Evolutionary conservation across 1,284 basidiomycete species (phyloP), one percentile per base, ranked within the genome.

Genomic region (Melampsora americana): DNA sequence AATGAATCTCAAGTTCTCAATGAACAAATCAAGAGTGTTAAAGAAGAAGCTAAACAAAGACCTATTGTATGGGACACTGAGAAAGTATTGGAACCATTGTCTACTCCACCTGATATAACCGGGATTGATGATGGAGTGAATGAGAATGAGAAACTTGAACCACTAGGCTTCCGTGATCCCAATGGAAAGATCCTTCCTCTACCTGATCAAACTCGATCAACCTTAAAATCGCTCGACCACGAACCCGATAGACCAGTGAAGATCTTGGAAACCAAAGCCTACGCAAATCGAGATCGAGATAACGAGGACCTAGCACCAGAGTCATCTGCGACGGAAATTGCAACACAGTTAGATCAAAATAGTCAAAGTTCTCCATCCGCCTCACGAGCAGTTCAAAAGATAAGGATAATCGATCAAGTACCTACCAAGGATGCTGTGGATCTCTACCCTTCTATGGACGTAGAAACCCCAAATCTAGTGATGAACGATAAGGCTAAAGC

Each of bases 1-100:
- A 50, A 60, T 23, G 42, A 61, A 26, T 26, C 35, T 16, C 60
- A 73, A 62, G 30, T 65, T 53, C 72, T 64, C 28, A 64, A 74
- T 60, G 18, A 42, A 3, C 53, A 74, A 39, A 20, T 74, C 5
- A 48, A 61, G 35, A 67, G 20, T 46, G 44, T 74, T 39, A 66
- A 64, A 35, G 72, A 66, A 44, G 65, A 74, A 35, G 72, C 72
- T 9, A 59, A 67, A 61, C 35, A 39, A 14, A 26, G 72, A 44
- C 30, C 39, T 7, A 32, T 74, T 30, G 53, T 67, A 20, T 74
- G 72, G 72, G 72, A 74, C 23, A 61, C 72, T 23, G 72, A 74
- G 35, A 67, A 28, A 20, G 11, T 74, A 14, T 32, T 74, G 32
- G 53, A 62, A 9, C 72, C 65, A 59, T 46, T 46, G 18, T 44